Evolutionary conservation across 139 green algal species (phyloP).

Genomic region (Closterium sp.): DNA sequence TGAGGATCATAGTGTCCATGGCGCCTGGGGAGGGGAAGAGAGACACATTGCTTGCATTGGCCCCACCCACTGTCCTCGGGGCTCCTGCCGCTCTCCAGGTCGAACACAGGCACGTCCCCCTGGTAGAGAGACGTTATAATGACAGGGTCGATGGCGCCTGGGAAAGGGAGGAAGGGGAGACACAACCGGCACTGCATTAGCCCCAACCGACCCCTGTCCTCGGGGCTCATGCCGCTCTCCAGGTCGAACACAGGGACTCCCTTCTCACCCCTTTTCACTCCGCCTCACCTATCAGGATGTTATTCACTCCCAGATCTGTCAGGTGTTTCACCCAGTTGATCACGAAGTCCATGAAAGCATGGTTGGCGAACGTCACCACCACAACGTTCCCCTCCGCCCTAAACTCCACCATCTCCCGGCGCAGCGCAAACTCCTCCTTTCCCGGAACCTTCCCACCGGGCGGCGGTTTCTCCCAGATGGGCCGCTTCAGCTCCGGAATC

Average conservation of each 20-base stretch:
- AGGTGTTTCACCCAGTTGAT: constrained; percentile 82
- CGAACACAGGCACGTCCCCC: constrained; percentile 57
- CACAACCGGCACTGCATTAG: too few relatives aligned
- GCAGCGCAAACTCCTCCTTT: constrained; percentile 43
- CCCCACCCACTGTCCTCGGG: constrained; percentile 89
- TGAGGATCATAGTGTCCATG: constrained; percentile 84
- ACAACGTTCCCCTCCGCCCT: constrained; percentile 67
- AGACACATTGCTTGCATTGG: too few relatives aligned
- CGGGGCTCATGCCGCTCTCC: constrained; percentile 68
- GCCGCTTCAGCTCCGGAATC: constrained; percentile 10
- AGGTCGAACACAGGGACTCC: constrained; percentile 79
- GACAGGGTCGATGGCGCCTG: too few relatives aligned
- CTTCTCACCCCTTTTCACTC: too few relatives aligned
- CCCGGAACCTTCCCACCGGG: constrained; percentile 1
- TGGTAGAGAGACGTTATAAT: too few relatives aligned
- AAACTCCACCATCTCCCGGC: constrained; percentile 54
- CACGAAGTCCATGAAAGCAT: constrained; percentile 91
- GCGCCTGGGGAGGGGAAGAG: too few relatives aligned
- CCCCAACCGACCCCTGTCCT: constrained; percentile 82
- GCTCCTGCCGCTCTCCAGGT: constrained; percentile 77
- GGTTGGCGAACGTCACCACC: constrained; percentile 90
- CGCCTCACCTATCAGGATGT: constrained; percentile 62
- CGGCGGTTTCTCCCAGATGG: constrained; percentile 31
- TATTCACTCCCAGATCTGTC: constrained; percentile 47
- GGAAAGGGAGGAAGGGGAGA: too few relatives aligned